These are phyloP conservation scores for Ceratobasidium sp. DNA, from an alignment of 1,284 basidiomycete species.

Conservation along the genomic window DNA sequence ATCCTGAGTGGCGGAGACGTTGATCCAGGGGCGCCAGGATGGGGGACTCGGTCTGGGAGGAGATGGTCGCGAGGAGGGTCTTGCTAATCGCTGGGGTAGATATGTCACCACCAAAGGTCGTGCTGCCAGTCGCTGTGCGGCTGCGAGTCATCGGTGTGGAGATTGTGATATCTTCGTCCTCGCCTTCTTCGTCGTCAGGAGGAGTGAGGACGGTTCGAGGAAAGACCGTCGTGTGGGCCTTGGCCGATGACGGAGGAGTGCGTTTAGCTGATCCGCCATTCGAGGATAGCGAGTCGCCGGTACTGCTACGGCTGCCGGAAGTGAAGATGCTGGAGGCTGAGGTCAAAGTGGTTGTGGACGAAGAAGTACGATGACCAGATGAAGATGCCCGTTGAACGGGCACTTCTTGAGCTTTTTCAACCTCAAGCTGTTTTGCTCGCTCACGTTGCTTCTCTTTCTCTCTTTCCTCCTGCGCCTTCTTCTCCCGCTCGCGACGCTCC, in stretches of 20 bases:
- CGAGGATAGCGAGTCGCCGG: constrained; percentile 34
- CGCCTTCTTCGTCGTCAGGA: constrained; percentile 29
- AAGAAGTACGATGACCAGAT: constrained; percentile 25
- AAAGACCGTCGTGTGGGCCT: constrained; percentile 21
- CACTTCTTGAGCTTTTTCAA: constrained; percentile 13
- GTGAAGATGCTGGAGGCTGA: constrained; percentile 38
- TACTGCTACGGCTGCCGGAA: constrained; percentile 24
- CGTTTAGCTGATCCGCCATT: constrained; percentile 24
- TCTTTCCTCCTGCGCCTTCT: constrained; percentile 21
- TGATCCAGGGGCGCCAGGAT: constrained; percentile 34
- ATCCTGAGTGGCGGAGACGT: constrained; percentile 29
- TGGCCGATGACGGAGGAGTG: background rate
- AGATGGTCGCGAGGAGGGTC: constrained; percentile 33
- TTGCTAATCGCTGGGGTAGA: constrained; percentile 33
- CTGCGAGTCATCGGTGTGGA: constrained; percentile 34
- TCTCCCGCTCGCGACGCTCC: constrained; percentile 34
- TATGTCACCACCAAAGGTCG: constrained; percentile 25
- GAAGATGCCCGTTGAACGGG: background rate
- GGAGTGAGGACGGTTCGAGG: constrained; percentile 33
- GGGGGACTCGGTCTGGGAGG: constrained; percentile 33
- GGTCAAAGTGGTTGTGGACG: constrained; percentile 32
- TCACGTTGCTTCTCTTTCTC: constrained; percentile 28
- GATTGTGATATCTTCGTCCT: constrained; percentile 27
- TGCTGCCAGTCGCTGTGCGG: constrained; percentile 32
- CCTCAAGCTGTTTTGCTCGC: constrained; percentile 20